phyloP scores from a whole-genome alignment of 257 asterid species.

The Agastache rugosa region DNA sequence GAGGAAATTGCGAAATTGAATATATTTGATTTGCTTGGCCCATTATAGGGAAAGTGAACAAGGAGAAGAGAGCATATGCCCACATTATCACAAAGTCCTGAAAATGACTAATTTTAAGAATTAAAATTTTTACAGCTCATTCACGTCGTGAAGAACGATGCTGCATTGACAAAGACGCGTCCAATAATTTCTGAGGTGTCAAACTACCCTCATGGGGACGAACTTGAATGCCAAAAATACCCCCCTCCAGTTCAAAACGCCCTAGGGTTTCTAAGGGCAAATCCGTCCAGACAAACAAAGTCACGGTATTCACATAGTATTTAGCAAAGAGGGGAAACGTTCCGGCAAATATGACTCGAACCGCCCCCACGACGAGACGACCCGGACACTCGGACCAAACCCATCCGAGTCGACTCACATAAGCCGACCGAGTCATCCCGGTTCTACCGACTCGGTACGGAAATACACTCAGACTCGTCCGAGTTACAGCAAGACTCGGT shows the following conservation, averaged over 20 bases:
- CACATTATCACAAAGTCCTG: constrained; percentile 36
- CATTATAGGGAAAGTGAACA: constrained; percentile 12
- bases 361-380: constrained; percentile 19
- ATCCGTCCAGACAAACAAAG: constrained; percentile 31
- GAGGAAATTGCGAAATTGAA: not conserved
- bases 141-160: constrained; percentile 39
- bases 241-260: constrained; percentile 19
- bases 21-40: constrained; percentile 24
- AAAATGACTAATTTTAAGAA: constrained; percentile 37
- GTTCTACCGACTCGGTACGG: constrained; percentile 14
- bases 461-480: constrained; percentile 44
- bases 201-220: constrained; percentile 35
- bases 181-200: constrained; percentile 25
- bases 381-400: constrained; percentile 20
- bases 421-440: constrained; percentile 39
- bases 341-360: constrained; percentile 34
- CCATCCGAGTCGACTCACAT: constrained; percentile 48
- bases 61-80: constrained; percentile 34
- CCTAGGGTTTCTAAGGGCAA: constrained; percentile 49
- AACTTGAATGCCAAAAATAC: constrained; percentile 27
- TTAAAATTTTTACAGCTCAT: constrained; percentile 54
- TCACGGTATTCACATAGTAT: constrained; percentile 10
- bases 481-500: constrained; percentile 47
- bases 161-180: constrained; percentile 38
- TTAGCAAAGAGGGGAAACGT: not conserved